Evolutionary conservation across 1,284 basidiomycete genomes (phyloP).

Genomic region (Melampsora abietis-canadensis): DNA sequence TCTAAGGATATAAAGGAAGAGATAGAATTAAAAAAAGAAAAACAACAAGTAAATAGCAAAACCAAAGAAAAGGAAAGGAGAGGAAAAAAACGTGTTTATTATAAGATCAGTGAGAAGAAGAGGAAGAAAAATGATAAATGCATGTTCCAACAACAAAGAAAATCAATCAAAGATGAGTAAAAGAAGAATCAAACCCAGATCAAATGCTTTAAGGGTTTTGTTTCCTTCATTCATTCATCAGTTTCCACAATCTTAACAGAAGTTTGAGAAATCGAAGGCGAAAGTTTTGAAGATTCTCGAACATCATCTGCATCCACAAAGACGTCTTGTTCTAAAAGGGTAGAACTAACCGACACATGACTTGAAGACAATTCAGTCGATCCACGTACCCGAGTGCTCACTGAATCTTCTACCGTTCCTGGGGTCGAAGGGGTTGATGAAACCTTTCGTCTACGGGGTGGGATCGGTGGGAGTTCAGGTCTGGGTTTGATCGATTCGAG

Average conservation of each 20-base stretch:
- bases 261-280: neutral
- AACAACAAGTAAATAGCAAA: neutral
- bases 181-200: no score
- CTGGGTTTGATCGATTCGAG: no score
- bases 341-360: no score
- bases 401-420: no score
- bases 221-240: neutral
- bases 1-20: neutral
- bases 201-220: no score
- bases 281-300: neutral
- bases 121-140: neutral
- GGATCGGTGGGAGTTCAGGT: no score
- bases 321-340: no score
- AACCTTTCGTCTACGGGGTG: no score
- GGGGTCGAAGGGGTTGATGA: no score
- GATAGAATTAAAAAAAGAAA: neutral
- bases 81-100: neutral
- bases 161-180: neutral
- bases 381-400: no score
- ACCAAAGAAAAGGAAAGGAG: neutral
- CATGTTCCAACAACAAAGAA: neutral
- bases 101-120: neutral
- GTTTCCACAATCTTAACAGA: neutral
- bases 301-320: no score
- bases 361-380: no score